phyloP scores from a whole-genome alignment of 768 basidiomycete species.

The Termitomyces eurrhizus region DNA sequence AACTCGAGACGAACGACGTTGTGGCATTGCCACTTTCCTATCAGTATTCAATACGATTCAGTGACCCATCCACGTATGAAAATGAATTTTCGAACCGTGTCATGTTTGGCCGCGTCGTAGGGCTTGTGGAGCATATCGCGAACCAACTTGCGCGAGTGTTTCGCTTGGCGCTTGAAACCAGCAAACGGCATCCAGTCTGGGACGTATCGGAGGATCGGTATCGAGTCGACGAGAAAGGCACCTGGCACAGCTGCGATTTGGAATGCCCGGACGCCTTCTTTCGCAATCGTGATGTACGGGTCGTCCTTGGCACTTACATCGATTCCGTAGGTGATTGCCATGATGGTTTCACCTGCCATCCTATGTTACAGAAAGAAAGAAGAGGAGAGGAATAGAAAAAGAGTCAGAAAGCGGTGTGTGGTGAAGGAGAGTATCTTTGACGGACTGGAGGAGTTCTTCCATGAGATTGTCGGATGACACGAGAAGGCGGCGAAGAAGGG shows the following conservation, averaged over 20 bases:
- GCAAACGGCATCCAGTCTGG: conserved; percentile 34
- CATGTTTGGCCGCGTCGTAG: conserved; percentile 15
- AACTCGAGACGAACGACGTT: neutral
- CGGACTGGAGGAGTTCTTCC: conserved; percentile 11
- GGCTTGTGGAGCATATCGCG: conserved; percentile 21
- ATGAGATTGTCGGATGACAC: conserved; percentile 15
- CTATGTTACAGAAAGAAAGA: neutral
- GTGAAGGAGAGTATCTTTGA: too few relatives aligned
- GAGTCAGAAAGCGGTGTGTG: too few relatives aligned
- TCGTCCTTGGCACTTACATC: conserved; percentile 27
- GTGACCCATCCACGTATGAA: too few relatives aligned
- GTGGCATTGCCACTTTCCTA: neutral
- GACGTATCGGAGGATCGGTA: conserved; percentile 29
- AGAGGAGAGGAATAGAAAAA: too few relatives aligned
- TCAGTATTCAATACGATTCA: neutral
- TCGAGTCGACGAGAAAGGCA: conserved; percentile 29
- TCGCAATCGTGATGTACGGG: conserved; percentile 28
- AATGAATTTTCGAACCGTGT: conserved; percentile 12
- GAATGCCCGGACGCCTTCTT: conserved; percentile 26
- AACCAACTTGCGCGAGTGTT: conserved; percentile 19
- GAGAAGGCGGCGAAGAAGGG: conserved; percentile 21
- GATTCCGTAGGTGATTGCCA: conserved; percentile 30
- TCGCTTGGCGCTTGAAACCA: conserved; percentile 30
- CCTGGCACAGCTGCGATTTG: conserved; percentile 25
- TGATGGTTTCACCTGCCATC: conserved; percentile 23